phyloP scores from a whole-genome alignment of 2,329 filamentous ascomycete genomes.

The Corniculantispora saksenae region DNA sequence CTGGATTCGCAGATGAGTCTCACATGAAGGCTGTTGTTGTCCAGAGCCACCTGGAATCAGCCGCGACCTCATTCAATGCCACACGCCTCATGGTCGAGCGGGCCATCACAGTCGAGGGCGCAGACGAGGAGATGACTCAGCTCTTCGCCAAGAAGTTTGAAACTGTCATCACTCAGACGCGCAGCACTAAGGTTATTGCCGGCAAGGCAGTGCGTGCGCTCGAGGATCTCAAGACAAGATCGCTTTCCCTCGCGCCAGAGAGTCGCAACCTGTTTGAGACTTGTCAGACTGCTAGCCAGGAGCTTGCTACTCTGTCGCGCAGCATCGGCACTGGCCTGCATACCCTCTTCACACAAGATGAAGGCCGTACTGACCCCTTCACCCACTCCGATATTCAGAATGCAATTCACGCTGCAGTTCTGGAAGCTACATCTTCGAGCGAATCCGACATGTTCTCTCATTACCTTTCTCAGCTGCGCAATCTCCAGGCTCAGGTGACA shows the following conservation, averaged over 20 bases:
- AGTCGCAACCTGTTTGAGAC: slow-evolving; percentile 69
- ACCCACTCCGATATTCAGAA: slow-evolving; percentile 66
- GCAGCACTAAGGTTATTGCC: slow-evolving; percentile 80
- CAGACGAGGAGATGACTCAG: slow-evolving; percentile 65
- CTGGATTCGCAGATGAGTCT: slow-evolving; percentile 75
- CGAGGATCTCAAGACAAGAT: slow-evolving; percentile 74
- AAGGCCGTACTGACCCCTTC: slow-evolving; percentile 68
- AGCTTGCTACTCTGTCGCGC: slow-evolving; percentile 66
- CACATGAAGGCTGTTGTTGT: slow-evolving; percentile 76
- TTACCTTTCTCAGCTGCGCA: slow-evolving; percentile 67
- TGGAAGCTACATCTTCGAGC: slow-evolving; percentile 50
- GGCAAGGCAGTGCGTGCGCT: slow-evolving; percentile 76
- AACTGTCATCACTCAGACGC: slow-evolving; percentile 69
- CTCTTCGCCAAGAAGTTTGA: slow-evolving; percentile 73
- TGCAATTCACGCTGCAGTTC: slow-evolving; percentile 57
- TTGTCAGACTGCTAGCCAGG: slow-evolving; percentile 64
- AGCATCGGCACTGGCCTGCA: slow-evolving; percentile 68
- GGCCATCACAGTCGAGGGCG: slow-evolving; percentile 51
- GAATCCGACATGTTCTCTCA: slow-evolving; percentile 71
- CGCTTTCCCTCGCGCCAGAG: slow-evolving; percentile 70
- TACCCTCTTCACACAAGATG: slow-evolving; percentile 64
- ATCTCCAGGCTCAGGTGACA: slow-evolving; percentile 62
- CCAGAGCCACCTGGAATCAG: slow-evolving; percentile 80
- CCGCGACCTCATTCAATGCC: slow-evolving; percentile 66
- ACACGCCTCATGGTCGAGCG: slow-evolving; percentile 67